Evolutionary conservation across 345 rosid genomes (phyloP), one percentile per base, ranked within the genome.

Genomic region (Combretum micranthum): DNA sequence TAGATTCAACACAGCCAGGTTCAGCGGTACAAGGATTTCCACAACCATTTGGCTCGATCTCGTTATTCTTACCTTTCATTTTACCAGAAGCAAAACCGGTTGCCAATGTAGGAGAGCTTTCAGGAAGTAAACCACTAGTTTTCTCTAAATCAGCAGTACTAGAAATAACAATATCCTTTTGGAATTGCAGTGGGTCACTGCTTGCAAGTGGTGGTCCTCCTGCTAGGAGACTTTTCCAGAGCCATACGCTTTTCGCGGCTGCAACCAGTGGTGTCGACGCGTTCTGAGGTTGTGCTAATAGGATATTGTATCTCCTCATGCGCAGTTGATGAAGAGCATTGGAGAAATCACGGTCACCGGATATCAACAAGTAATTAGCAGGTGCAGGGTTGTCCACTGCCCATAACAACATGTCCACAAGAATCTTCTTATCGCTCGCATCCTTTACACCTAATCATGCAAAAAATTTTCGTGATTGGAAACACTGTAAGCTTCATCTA

Each of bases 371-470:
- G 65, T 70, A 77, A 57, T 77, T 77, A 23, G 68, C 78, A 4
- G 78, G 82, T 9, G 82, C 82, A 13, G 82, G 73, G 63, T 77
- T 77, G 67, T 77, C 82, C 64, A 73, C 78, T 0, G 82, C 82
- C 82, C 78, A 77, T 44, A 77, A 73, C 63, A 77, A 39, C 82
- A 77, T 77, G 53, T 77, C 82, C 60, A 77, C 82, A 17, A 73
- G 73, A 52, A 77, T 77, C 69, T 67, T 77, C 75, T 77, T 77
- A 57, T 77, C 81, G 56, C 81, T 77, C 7, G 81, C 77, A 58
- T 77, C 77, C 44, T 77, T 77, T 20, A 73, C 77, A 47, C 81
- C 82, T 77, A 75, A 21, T 32, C 39, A 32, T 57, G 2, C 6
- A n/a, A 44, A 37, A 32, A 32, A 22, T 46, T 22, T 13, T 12